These are phyloP conservation scores for Flaveria sonorensis DNA, from an alignment of 129 eudicot species.

Conservation along the genomic window DNA sequence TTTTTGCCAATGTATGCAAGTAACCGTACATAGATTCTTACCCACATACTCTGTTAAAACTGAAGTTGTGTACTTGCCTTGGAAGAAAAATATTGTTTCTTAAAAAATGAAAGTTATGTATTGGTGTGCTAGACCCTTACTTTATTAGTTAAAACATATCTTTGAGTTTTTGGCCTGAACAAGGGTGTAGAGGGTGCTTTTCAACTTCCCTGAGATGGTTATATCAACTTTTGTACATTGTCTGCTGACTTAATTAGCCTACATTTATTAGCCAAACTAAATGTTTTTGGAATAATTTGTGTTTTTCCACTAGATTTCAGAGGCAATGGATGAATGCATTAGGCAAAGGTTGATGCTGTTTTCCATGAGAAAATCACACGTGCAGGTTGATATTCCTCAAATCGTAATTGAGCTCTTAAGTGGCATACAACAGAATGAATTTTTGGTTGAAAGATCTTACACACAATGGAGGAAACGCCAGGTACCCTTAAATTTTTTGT, in stretches of 20 bases:
- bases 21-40: background rate
- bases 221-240: constrained; percentile 6
- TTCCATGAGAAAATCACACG: constrained; percentile 49
- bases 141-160: background rate
- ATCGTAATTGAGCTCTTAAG: constrained; percentile 68
- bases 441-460: constrained; percentile 66
- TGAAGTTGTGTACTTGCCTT: background rate
- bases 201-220: constrained; percentile 20
- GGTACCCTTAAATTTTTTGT: constrained; percentile 39
- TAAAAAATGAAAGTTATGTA: background rate
- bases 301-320: constrained; percentile 63
- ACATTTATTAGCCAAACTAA: constrained; percentile 4
- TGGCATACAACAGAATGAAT: constrained; percentile 66
- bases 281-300: constrained; percentile 1
- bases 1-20: background rate
- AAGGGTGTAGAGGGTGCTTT: background rate
- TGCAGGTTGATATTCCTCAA: constrained; percentile 70
- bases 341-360: constrained; percentile 68
- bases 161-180: background rate
- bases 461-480: constrained; percentile 87
- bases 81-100: background rate
- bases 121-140: background rate
- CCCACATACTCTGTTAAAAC: background rate
- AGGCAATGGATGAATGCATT: constrained; percentile 67
- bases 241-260: constrained; percentile 9